Evolutionary conservation across 2,329 filamentous ascomycete genomes (phyloP), one percentile per base, ranked within the genome.

Genomic region (Mycocentrospora acerina): DNA sequence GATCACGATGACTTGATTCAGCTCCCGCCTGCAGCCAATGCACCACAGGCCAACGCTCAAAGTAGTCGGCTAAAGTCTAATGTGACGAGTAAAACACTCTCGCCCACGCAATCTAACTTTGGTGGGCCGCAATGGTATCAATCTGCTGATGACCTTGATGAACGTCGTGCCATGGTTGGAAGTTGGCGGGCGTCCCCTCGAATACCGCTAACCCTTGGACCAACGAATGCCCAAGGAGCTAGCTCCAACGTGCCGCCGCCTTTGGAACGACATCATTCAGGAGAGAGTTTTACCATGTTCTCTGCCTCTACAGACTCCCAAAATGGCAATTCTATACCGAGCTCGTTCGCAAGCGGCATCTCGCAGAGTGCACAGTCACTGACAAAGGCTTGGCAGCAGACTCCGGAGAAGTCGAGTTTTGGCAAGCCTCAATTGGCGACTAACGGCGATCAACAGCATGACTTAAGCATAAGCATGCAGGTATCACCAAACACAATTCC

Each of bases 251-350:
- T 60, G 12, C 62, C 64, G 15, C 65, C 59, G 22, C 53, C 59
- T 11, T 53, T 74, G 46, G 56, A 71, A 33, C 73, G 77, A 24
- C 77, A 80, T 51, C 74, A 81, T 49, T 83, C 79, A 16, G 72
- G 75, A 6, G 80, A 83, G 46, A 83, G 79, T 57, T 82, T 83
- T 49, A 69, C 74, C 15, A 82, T 83, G 75, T 81, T 83, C 46
- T 81, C 79, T 26, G 76, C 77, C n/a, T 80, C 80, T 8, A 77
- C 77, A 2, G 77, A 78, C 44, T 83, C 80, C 5, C 71, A 77
- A 35, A 71, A 66, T 35, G 71, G 70, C 5, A 71, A 72, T 37
- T 82, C 78, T 4, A 66, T 77, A 24, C 74, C 73, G 14, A 73
- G 71, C 18, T 80, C 79, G 0, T 74, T 76, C 27, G 69, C 60